Conservation (phyloP, 805 yeast genomes). For the Martiniozyma abietophila region DNA sequence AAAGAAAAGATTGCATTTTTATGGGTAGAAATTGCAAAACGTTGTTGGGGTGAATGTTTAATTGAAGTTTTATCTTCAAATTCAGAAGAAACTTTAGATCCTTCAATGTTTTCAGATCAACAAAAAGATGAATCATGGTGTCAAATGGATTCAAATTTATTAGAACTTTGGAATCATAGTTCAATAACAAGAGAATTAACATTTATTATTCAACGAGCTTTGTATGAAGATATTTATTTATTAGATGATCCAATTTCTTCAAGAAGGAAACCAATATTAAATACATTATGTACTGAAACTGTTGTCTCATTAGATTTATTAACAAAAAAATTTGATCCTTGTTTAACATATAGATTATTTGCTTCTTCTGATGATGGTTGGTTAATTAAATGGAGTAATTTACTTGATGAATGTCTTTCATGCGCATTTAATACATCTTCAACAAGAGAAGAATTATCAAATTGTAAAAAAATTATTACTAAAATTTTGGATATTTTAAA, state of each 20-base stretch:
- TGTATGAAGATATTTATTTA: slow-evolving; percentile 88
- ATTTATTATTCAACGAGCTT: slow-evolving; percentile 67
- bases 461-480: slow-evolving; percentile 29
- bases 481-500: slow-evolving; percentile 75
- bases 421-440: slow-evolving; percentile 13
- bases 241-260: slow-evolving; percentile 88
- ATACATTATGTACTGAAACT: slow-evolving; percentile 76
- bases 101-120: slow-evolving; percentile 31
- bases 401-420: slow-evolving; percentile 37
- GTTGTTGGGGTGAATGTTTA: slow-evolving; percentile 81
- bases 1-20: slow-evolving; percentile 82
- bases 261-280: slow-evolving; percentile 64
- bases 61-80: slow-evolving; percentile 15
- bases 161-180: slow-evolving; percentile 63
- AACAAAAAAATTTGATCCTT: slow-evolving; percentile 53
- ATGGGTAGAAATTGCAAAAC: slow-evolving; percentile 87
- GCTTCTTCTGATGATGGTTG: slow-evolving; percentile 76
- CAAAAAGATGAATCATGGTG: slow-evolving; percentile 67
- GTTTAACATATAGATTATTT: slow-evolving; percentile 52
- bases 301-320: slow-evolving; percentile 64
- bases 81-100: background rate
- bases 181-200: slow-evolving; percentile 65
- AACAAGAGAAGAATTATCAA: slow-evolving; percentile 3
- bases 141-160: slow-evolving; percentile 73
- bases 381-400: slow-evolving; percentile 68